Base-by-base conservation (phyloP, 768 basidiomycete species). In the Trametes cinnabarina region DNA sequence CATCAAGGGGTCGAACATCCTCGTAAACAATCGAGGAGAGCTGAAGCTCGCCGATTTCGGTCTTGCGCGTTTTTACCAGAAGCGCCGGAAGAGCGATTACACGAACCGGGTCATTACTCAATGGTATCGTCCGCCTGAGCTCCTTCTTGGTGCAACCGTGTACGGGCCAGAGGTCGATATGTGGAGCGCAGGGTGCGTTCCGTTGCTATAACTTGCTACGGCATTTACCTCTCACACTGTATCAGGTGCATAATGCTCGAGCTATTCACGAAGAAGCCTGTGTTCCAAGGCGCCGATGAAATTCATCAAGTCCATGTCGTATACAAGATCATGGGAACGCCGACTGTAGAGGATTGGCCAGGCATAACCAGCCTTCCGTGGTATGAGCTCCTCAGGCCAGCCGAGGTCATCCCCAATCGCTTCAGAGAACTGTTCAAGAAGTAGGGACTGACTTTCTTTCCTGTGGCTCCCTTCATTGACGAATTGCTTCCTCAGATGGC, bases 51-150 rank as follows among this genome's bases (percentile, higher is more conserved):
- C 84, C 9, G 97, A 99, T 74, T 99, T 99, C 72, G 97, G 97
- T 41, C 81, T 99, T 15, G 97, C 97, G 8, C 83, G 97, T 49
- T 92, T 98, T 71, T 99, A 96, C 73, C 89, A 94, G 72, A 96
- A 95, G 71, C 86, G 90, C 7, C 80, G 92, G 46, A 82, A 83
- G 52, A 88, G 86, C 55, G 97, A 99, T 69, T 98, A 99, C 69
- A 99, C 97, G n/a, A 99, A 99, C 71, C 83, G 97, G 30, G 97
- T 99, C 48, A 98, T 99, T 64, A 99, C 97, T 0, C 81, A 97
- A 47, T 98, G 97, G 97, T 99, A 99, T 72, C 83, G 97, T 55
- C 92, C 94, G 4, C 97, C 96, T 10, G 97, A 99, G 68, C 78
- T 99, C 20, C 74, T 99, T 39, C 87, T 98, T 66, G 97, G 97